Evolutionary conservation across 1,284 basidiomycete genomes (phyloP).

Genomic region (Mixia osmundae): DNA sequence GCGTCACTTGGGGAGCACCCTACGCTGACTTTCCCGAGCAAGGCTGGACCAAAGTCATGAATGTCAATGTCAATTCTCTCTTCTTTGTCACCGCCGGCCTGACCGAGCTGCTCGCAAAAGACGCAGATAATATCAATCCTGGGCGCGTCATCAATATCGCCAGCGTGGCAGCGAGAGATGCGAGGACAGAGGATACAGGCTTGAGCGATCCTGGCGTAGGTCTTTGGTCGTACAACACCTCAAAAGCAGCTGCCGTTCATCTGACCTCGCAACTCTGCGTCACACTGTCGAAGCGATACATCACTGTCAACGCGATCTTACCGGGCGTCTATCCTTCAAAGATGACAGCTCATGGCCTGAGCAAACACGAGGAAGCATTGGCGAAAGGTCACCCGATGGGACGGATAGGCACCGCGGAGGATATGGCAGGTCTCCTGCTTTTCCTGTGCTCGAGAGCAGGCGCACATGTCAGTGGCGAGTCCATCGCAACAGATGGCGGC

Average conservation of each 20-base stretch:
- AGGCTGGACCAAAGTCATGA: conserved; percentile 53
- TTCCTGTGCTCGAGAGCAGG: conserved; percentile 20
- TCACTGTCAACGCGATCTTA: conserved; percentile 69
- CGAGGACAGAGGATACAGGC: conserved; percentile 26
- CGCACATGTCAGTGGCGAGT: too few species aligned
- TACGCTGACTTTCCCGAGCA: conserved; percentile 41
- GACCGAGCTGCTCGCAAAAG: conserved; percentile 39
- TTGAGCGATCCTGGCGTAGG: conserved; percentile 38
- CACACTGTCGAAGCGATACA: conserved; percentile 35
- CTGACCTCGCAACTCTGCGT: conserved; percentile 48
- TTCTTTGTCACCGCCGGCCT: conserved; percentile 41
- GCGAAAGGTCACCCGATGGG: conserved; percentile 11
- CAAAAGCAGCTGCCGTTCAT: conserved; percentile 38
- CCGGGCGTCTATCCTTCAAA: conserved; percentile 66
- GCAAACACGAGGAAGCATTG: conserved; percentile 31
- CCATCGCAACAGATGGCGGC: too few species aligned
- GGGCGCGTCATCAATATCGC: conserved; percentile 59
- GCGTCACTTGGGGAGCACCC: conserved; percentile 27
- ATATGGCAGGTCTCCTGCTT: conserved; percentile 23
- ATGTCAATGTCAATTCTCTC: conserved; percentile 44
- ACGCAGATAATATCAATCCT: conserved; percentile 39
- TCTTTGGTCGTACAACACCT: conserved; percentile 30
- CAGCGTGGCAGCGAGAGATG: conserved; percentile 39
- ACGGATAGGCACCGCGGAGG: conserved; percentile 23
- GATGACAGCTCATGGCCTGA: conserved; percentile 60